Conservation (phyloP, 345 rosid species). For the Gossypium herbaceum region DNA sequence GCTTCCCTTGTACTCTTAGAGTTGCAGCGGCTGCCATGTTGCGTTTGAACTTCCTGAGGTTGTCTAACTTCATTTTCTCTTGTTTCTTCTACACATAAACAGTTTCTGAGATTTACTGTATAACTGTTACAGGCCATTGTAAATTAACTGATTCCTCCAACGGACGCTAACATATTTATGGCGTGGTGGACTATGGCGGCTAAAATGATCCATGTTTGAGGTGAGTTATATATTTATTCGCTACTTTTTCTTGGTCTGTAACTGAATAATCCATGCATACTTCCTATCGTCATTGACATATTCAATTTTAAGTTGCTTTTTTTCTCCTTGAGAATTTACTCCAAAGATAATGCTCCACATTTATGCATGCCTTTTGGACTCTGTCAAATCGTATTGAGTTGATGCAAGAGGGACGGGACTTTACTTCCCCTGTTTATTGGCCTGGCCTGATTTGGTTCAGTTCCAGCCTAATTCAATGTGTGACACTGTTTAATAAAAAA, state of each 20-base stretch:
- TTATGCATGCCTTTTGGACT: too few species aligned
- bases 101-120: background rate
- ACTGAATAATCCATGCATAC: slow-evolving; percentile 22
- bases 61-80: background rate
- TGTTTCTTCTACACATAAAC: background rate
- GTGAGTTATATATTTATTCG: slow-evolving; percentile 1
- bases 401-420: too few species aligned
- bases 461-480: too few species aligned
- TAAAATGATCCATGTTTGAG: slow-evolving; percentile 16
- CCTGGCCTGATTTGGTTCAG: background rate
- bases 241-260: slow-evolving; percentile 16
- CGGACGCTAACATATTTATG: slow-evolving; percentile 5
- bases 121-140: slow-evolving; percentile 3
- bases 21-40: slow-evolving; percentile 69
- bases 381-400: too few species aligned
- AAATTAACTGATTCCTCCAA: background rate
- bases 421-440: background rate
- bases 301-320: slow-evolving; percentile 14
- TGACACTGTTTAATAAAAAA: background rate
- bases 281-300: slow-evolving; percentile 13
- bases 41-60: slow-evolving; percentile 33
- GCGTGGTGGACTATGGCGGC: background rate
- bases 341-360: background rate
- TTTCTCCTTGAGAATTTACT: background rate
- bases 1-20: slow-evolving; percentile 60